phyloP scores from a whole-genome alignment of 345 rosid genomes.

The Kernera saxatilis region DNA sequence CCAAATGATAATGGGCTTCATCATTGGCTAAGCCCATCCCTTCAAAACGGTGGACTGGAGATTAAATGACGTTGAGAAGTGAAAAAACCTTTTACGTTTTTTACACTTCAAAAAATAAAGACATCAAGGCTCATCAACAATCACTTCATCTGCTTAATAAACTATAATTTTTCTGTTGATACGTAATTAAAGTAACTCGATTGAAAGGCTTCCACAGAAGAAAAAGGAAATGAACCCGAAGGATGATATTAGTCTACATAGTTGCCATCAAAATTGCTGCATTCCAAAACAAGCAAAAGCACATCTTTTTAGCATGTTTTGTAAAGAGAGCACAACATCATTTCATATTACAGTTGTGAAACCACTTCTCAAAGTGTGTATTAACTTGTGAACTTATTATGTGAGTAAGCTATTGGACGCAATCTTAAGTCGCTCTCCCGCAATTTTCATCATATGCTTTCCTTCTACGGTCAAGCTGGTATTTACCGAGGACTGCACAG shows the following conservation, averaged over 20 bases:
- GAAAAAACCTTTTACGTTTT: background rate
- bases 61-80: background rate
- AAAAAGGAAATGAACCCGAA: no score
- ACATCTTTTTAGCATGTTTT: background rate
- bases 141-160: no score
- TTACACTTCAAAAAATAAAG: background rate
- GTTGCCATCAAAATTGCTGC: constrained; percentile 3
- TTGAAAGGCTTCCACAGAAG: background rate
- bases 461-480: constrained; percentile 48
- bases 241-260: background rate
- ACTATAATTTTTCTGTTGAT: no score
- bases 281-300: constrained; percentile 1
- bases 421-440: constrained; percentile 40
- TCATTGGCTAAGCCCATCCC: background rate
- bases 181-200: background rate
- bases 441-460: constrained; percentile 42
- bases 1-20: background rate
- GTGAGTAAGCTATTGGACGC: constrained; percentile 21
- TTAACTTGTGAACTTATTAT: background rate
- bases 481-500: constrained; percentile 40
- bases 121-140: no score
- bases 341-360: background rate
- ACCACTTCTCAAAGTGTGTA: background rate
- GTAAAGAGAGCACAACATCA: background rate
- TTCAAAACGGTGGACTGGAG: background rate